Base-by-base conservation (phyloP, 441 rosid genomes). In the Pelargonium citronellum region DNA sequence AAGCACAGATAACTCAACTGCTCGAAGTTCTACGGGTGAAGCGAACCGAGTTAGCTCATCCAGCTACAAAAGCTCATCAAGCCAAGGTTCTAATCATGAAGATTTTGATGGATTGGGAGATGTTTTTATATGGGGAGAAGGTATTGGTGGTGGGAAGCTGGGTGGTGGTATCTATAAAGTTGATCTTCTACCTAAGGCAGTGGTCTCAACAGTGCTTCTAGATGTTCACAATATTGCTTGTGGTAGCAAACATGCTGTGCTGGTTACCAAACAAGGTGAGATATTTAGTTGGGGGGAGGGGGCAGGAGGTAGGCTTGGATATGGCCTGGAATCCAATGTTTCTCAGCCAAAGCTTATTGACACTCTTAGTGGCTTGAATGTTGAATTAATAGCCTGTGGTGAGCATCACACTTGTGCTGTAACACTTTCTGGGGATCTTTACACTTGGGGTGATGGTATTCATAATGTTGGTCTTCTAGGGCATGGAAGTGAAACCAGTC, bases 41-140 rank as follows among this genome's bases (percentile, higher is more conserved):
- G 85, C 90, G 73, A 87, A 87, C 71, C 89, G 99, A 82, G 95
- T 94, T 73, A 94, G 99, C 80, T 77, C 91, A 76, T 94, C 96
- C 58, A 94, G 99, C 83, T 93, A 93, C 73, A 90, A 91, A 73
- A 94, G 99, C 80, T 94, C 99, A 64, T 91, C 97, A 67, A 94
- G 99, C 78, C 99, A 91, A 69, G 99, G 96, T 70, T 94, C 99
- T 77, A 96, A 96, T 75, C 96, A 94, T 86, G 97, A 91, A 81
- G 99, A 94, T 69, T 92, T 94, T 72, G 97, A 91, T 80, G 93
- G 97, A 58, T 69, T 91, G 75, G 97, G 97, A 47, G 99, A 94
- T 87, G 96, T 94, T 78, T 89, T 87, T 75, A 85, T 94, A 57
- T 94, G 98, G 98, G 97, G 98, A 43, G 96, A 91, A 80, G 91